A percentile compares a stretch with the other conserved stretches of the same genome.
Conservation (phyloP, 108 stramenopile species). For the Cyclotella atomus region DNA sequence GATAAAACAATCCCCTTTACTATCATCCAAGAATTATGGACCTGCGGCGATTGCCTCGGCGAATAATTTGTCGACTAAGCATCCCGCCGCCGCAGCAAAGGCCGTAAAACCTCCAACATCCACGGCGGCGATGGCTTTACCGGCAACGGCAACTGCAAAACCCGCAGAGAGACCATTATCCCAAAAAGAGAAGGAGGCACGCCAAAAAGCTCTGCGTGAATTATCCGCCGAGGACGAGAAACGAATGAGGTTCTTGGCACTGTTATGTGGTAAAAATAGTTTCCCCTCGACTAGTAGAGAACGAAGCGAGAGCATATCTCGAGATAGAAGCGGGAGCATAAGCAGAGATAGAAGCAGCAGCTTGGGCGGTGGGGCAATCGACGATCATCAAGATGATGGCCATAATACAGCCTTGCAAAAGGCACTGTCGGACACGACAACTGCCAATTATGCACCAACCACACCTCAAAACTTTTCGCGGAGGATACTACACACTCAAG, state of each 20-base stretch:
- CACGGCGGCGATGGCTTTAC: no score
- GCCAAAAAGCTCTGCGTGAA: no score
- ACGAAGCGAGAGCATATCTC: background rate
- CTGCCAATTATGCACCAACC: conserved; percentile 55
- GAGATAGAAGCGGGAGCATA: background rate
- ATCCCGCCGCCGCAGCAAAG: no score
- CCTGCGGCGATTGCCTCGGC: no score
- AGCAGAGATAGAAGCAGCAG: conserved; percentile 12
- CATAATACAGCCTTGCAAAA: background rate
- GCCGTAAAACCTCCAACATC: no score
- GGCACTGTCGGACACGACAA: background rate
- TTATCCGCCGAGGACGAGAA: conserved; percentile 45
- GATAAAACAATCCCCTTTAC: no score
- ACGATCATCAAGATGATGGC: background rate
- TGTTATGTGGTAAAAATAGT: conserved; percentile 25
- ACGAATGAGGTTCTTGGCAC: conserved; percentile 42
- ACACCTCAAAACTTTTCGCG: conserved; percentile 78
- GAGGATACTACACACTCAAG: conserved; percentile 76
- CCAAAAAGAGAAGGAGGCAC: no score
- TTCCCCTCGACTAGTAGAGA: background rate
- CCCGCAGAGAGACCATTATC: no score
- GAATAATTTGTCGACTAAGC: no score
- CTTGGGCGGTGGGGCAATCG: conserved; percentile 16
- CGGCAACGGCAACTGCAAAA: no score
- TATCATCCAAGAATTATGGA: no score